Percentiles rank a stretch among this genome's conserved stretches.
phyloP scores from a whole-genome alignment of 345 rosid species.

The Hibiscus tridactylites region DNA sequence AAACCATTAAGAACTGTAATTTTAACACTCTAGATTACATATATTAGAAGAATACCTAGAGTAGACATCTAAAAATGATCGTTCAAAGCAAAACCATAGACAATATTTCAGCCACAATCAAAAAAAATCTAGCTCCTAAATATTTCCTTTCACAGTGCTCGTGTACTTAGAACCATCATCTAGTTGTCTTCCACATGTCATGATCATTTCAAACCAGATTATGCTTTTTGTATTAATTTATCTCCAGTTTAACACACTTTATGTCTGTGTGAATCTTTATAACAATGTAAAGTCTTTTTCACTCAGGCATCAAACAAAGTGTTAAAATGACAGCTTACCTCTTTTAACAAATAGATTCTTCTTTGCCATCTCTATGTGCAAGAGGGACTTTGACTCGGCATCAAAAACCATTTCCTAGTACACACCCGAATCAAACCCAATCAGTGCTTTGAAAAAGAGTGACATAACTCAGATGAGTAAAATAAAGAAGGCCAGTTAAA shows the following conservation, averaged over 20 bases:
- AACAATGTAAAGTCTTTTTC: background rate
- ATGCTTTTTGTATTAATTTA: background rate
- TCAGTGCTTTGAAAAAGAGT: background rate
- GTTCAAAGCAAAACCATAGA: background rate
- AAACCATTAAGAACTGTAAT: too few relatives aligned
- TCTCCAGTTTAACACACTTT: background rate
- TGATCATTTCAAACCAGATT: background rate
- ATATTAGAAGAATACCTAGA: background rate
- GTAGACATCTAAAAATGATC: background rate
- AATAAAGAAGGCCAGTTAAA: background rate
- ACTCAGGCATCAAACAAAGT: background rate
- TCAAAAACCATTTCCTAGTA: constrained; percentile 83
- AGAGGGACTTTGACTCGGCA: constrained; percentile 63
- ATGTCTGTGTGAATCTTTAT: background rate
- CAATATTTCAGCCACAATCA: background rate
- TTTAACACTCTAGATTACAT: background rate
- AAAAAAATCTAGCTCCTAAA: background rate
- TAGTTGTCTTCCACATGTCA: background rate
- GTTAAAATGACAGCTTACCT: constrained; percentile 35
- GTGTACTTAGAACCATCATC: background rate
- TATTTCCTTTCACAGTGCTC: background rate
- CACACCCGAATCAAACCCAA: constrained; percentile 12
- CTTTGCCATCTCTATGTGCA: constrained; percentile 99
- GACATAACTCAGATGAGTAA: background rate
- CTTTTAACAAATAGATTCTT: constrained; percentile 94